A percentile compares a stretch with the other conserved stretches of the same genome.
These are phyloP conservation scores for Cinchona pubescens DNA, from an alignment of 257 asterid genomes.

Conservation along the genomic window DNA sequence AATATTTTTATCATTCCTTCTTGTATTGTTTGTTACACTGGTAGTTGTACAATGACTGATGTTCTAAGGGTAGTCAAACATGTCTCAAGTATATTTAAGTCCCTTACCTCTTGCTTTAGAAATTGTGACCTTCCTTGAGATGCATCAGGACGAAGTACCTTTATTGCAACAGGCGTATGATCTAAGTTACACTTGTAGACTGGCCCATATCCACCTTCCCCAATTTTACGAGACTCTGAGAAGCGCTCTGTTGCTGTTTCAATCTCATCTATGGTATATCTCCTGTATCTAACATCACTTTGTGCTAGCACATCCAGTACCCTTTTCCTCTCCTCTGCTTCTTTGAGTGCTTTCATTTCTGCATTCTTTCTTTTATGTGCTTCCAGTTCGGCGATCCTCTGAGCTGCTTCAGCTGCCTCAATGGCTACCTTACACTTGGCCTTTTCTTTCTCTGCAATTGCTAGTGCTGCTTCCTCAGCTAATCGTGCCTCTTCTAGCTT, in stretches of 20 bases:
- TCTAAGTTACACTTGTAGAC: slow-evolving; percentile 70
- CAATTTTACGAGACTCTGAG: slow-evolving; percentile 60
- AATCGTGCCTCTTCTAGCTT: slow-evolving; percentile 62
- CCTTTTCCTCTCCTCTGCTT: slow-evolving; percentile 71
- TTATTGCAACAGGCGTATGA: slow-evolving; percentile 83
- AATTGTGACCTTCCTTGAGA: slow-evolving; percentile 93
- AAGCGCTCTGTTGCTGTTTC: slow-evolving; percentile 77
- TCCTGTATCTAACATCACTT: slow-evolving; percentile 64
- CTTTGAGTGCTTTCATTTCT: slow-evolving; percentile 65
- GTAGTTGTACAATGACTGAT: neutral
- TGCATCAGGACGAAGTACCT: slow-evolving; percentile 95
- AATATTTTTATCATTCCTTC: neutral
- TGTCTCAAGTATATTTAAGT: neutral
- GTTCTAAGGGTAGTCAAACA: neutral
- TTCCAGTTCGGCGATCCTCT: slow-evolving; percentile 82
- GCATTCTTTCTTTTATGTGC: slow-evolving; percentile 72
- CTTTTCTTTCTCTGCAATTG: slow-evolving; percentile 71
- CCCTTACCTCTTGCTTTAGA: slow-evolving; percentile 85
- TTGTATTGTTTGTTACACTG: neutral
- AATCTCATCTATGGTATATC: slow-evolving; percentile 72
- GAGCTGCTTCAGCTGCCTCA: slow-evolving; percentile 88
- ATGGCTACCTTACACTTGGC: slow-evolving; percentile 76
- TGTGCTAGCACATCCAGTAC: slow-evolving; percentile 52
- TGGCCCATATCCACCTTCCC: slow-evolving; percentile 97
- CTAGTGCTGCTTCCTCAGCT: slow-evolving; percentile 79